phyloP scores from a whole-genome alignment of 768 basidiomycete species.

The Tricholoma flavovirens region DNA sequence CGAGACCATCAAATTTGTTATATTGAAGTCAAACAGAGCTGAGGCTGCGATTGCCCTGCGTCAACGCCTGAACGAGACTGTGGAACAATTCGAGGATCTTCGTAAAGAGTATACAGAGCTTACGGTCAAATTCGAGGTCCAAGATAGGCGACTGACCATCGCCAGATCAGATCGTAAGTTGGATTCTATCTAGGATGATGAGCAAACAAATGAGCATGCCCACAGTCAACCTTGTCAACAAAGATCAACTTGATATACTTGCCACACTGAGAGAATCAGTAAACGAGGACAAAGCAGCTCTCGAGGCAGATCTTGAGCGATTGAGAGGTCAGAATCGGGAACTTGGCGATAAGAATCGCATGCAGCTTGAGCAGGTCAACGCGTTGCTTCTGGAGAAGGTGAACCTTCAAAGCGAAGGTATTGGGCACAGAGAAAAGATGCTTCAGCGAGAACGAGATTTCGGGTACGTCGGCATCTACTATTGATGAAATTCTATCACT shows the following conservation, averaged over 20 bases:
- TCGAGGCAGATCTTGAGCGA: constrained; percentile 63
- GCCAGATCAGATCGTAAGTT: constrained; percentile 80
- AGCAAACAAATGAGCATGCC: neutral
- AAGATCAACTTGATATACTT: constrained; percentile 90
- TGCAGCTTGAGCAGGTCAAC: constrained; percentile 89
- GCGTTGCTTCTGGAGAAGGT: constrained; percentile 87
- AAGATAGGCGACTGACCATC: constrained; percentile 66
- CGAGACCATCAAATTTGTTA: neutral
- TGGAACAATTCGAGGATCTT: constrained; percentile 71
- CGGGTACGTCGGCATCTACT: constrained; percentile 41
- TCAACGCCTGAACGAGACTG: constrained; percentile 80
- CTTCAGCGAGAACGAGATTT: constrained; percentile 83
- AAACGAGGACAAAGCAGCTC: constrained; percentile 74
- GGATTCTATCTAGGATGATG: neutral
- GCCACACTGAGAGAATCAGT: constrained; percentile 81
- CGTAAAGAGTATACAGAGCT: constrained; percentile 65
- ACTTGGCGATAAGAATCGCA: constrained; percentile 74
- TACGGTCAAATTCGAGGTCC: constrained; percentile 60
- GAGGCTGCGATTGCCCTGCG: constrained; percentile 88
- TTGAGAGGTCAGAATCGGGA: constrained; percentile 66
- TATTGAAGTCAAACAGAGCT: constrained; percentile 38
- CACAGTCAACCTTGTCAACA: constrained; percentile 86
- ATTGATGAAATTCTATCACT: neutral
- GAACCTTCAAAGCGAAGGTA: constrained; percentile 83
- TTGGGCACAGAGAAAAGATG: constrained; percentile 82